Base-by-base conservation (phyloP, 768 basidiomycete genomes). In the Boletus bicolor region DNA sequence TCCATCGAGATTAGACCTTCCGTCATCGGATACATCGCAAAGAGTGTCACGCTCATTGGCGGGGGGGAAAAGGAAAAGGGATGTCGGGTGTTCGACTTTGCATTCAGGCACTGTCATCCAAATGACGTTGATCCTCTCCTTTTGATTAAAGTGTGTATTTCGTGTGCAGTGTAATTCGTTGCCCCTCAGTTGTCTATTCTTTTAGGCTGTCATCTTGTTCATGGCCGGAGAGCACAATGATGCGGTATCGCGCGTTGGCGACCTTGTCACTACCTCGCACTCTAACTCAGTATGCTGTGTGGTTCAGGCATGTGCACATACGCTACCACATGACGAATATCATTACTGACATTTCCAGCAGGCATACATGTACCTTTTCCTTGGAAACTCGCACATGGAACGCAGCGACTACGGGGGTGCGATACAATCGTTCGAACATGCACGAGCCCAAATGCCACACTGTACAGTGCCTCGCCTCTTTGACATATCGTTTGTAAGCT, bases 291-390 rank as follows among this genome's bases (percentile, higher is more conserved):
- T 34, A 17, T 48, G 35, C 15, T 43, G 10, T 7, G 19, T 37
- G 12, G 48, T 59, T 14, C 51, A 59, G 48, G 58, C 9, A 41
- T 12, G 37, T 52, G 8, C 12, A 24, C 5, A 3, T 28, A 7
- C 6, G 14, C 8, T 26, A 21, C 9, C 1, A 24, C 7, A 9
- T 1, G 28, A 7, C 7, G 12, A 44, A 8, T 7, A 5, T 51
- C 12, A 7, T 17, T 5, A 15, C n/a, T 57, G 15, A 57, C 8
- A 15, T n/a, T 11, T 21, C 11, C 12, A 42, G 2, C 46, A 59
- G 55, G 51, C 55, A 19, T 56, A 56, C 17, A 59, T 59, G 55
- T 19, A 37, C 37, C 26, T 56, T 56, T 15, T 35, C n/a, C 35
- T 53, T 19, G 58, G 58, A 26, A 38, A 50, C n/a, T 46, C 39